Evolutionary conservation across 1,284 basidiomycete genomes (phyloP).

Genomic region (Kalmanozyma brasiliensis): DNA sequence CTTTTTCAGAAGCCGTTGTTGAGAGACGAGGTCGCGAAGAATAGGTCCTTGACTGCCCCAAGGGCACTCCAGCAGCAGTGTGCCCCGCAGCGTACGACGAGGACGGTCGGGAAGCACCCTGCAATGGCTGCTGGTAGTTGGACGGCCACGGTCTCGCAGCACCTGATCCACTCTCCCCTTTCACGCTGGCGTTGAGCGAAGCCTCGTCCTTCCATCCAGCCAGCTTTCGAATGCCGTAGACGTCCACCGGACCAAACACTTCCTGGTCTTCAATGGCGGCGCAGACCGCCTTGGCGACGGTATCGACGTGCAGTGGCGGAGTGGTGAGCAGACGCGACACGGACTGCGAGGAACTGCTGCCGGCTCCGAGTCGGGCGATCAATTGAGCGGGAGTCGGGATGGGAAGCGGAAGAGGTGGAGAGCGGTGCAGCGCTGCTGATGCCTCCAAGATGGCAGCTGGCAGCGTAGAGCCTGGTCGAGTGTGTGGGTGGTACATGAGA

Average conservation of each 20-base stretch:
- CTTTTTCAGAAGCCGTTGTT: neutral
- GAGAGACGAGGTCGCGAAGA: neutral
- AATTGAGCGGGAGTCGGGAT: slow-evolving; percentile 73
- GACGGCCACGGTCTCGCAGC: slow-evolving; percentile 13
- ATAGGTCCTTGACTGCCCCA: slow-evolving; percentile 23
- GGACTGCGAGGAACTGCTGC: slow-evolving; percentile 70
- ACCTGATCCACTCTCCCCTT: slow-evolving; percentile 11
- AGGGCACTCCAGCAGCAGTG: slow-evolving; percentile 8
- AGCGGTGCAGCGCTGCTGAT: slow-evolving; percentile 53
- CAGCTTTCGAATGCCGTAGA: slow-evolving; percentile 48
- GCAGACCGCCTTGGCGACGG: slow-evolving; percentile 86
- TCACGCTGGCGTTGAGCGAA: slow-evolving; percentile 19
- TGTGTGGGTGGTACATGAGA: slow-evolving; percentile 93
- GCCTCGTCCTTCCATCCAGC: slow-evolving; percentile 57
- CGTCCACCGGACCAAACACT: slow-evolving; percentile 47
- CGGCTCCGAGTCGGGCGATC: slow-evolving; percentile 21
- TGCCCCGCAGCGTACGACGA: slow-evolving; percentile 7
- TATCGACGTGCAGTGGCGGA: slow-evolving; percentile 93
- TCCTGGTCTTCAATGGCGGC: slow-evolving; percentile 69
- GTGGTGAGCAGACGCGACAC: slow-evolving; percentile 81
- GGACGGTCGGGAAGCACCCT: slow-evolving; percentile 11
- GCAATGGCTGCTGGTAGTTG: slow-evolving; percentile 15
- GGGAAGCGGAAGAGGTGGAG: slow-evolving; percentile 69
- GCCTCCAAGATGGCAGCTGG: slow-evolving; percentile 85
- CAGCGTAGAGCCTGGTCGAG: slow-evolving; percentile 85